These are phyloP conservation scores for Bipolaris zeicola DNA, from an alignment of 2,329 filamentous ascomycete species.

Conservation along the genomic window DNA sequence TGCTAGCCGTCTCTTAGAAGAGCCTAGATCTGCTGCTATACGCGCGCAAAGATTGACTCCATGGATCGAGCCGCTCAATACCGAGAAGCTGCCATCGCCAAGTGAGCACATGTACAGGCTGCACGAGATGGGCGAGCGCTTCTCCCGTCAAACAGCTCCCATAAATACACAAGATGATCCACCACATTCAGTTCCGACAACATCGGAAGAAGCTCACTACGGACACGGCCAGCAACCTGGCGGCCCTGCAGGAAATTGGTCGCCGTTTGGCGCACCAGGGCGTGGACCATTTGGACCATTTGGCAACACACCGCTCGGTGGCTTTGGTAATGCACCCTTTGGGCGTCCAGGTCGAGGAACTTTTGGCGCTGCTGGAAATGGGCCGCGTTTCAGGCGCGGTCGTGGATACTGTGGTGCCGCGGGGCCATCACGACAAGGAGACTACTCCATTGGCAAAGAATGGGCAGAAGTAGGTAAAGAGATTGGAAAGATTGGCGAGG, in stretches of 20 bases:
- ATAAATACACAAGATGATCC: constrained; percentile 24
- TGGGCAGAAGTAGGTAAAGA: constrained; percentile 19
- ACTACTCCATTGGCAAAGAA: constrained; percentile 7
- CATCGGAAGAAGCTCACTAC: neutral
- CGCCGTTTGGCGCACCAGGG: constrained; percentile 22
- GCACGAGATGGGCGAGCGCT: constrained; percentile 24
- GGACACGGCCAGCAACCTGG: neutral
- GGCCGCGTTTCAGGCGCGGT: constrained; percentile 6
- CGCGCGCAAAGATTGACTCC: constrained; percentile 37
- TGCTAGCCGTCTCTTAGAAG: constrained; percentile 24
- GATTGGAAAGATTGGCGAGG: constrained; percentile 33
- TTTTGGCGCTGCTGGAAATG: constrained; percentile 9
- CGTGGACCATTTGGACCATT: constrained; percentile 22
- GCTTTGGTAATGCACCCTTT: constrained; percentile 16
- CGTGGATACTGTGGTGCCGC: constrained; percentile 6
- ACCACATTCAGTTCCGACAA: constrained; percentile 32
- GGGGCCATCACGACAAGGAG: constrained; percentile 9
- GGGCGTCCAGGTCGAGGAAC: constrained; percentile 14
- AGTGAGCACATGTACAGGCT: constrained; percentile 21
- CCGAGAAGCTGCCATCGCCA: constrained; percentile 21
- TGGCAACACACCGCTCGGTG: constrained; percentile 17
- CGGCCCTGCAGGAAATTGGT: constrained; percentile 10
- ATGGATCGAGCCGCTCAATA: constrained; percentile 38
- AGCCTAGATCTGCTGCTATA: constrained; percentile 13
- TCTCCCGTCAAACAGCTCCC: constrained; percentile 6